Conservation (phyloP, 768 basidiomycete species). For the Trametes punicea region DNA sequence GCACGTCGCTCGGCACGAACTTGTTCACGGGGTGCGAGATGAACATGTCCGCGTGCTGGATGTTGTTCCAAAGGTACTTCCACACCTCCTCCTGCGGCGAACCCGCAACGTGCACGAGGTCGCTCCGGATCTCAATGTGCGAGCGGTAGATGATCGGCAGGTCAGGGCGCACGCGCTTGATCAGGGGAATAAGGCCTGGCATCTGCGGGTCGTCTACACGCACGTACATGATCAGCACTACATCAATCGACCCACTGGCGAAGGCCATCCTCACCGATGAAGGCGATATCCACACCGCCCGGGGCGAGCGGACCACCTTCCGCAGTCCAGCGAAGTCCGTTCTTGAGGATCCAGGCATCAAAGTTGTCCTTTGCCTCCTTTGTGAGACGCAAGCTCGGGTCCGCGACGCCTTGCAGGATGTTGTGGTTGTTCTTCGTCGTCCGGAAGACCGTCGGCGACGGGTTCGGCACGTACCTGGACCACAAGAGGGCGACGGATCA, state of each 20-base stretch:
- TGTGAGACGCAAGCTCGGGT: conserved; percentile 72
- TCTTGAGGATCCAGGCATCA: conserved; percentile 86
- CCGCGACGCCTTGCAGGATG: conserved; percentile 89
- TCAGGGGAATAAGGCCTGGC: conserved; percentile 91
- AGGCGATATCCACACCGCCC: conserved; percentile 83
- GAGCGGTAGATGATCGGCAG: conserved; percentile 91
- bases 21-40: conserved; percentile 92
- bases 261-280: conserved; percentile 60
- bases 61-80: conserved; percentile 94
- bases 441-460: conserved; percentile 85
- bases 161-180: conserved; percentile 78
- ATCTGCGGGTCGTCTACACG: conserved; percentile 82
- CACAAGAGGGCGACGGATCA: background rate
- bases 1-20: conserved; percentile 88
- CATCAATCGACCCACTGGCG: background rate
- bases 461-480: conserved; percentile 81
- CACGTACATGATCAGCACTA: background rate
- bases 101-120: conserved; percentile 75
- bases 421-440: conserved; percentile 96
- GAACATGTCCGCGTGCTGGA: conserved; percentile 86
- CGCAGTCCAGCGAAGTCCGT: conserved; percentile 84
- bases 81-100: conserved; percentile 91
- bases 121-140: conserved; percentile 86
- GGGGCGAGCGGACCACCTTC: conserved; percentile 81
- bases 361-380: conserved; percentile 76